phyloP scores from a whole-genome alignment of 1,139 yeast genomes.

The Debaryomyces sp. region DNA sequence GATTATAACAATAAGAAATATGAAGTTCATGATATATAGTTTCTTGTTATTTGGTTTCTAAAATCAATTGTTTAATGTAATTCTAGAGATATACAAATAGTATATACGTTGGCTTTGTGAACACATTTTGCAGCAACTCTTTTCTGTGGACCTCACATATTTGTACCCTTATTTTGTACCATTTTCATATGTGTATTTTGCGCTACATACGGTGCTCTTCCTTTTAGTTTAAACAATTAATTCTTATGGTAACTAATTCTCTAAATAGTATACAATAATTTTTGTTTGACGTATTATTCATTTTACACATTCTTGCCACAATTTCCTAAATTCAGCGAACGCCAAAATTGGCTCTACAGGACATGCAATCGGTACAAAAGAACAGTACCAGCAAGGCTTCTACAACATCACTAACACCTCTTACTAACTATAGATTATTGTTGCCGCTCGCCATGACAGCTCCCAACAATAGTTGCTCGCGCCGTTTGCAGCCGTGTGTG shows the following conservation, averaged over 20 bases:
- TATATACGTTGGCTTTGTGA: neutral
- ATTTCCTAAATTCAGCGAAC: neutral
- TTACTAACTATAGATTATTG: neutral
- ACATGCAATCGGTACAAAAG: no score
- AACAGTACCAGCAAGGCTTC: no score
- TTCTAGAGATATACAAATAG: neutral
- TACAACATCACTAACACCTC: neutral
- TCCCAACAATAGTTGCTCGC: neutral
- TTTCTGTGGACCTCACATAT: neutral
- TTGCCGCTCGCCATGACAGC: neutral
- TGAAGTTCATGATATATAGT: neutral
- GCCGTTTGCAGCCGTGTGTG: neutral
- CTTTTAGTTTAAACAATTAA: neutral
- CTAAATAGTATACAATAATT: neutral
- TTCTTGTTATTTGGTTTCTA: neutral
- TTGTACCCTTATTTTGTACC: no score
- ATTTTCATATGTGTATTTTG: neutral
- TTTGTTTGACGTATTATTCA: neutral
- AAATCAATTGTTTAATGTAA: neutral
- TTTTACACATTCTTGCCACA: neutral
- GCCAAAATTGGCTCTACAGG: no score
- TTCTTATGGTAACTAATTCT: neutral
- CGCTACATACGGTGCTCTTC: neutral
- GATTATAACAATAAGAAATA: slow-evolving; percentile 2
- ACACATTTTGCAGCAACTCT: neutral